These are phyloP conservation scores for Cytospora piceicola DNA, from an alignment of 2,329 filamentous ascomycete species.

Conservation along the genomic window DNA sequence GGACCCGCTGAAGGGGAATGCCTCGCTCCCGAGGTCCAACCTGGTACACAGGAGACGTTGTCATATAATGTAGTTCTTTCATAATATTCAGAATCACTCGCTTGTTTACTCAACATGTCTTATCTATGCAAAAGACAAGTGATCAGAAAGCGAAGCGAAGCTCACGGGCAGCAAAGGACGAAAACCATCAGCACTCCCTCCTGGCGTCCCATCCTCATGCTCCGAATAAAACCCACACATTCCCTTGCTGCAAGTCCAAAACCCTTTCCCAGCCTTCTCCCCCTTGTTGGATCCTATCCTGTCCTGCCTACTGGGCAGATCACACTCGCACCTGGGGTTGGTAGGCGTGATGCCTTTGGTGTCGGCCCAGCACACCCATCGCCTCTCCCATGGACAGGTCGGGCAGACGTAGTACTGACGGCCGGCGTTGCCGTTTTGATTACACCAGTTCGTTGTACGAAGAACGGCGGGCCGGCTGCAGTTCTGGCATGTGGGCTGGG, in stretches of 20 bases:
- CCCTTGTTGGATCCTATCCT: not conserved
- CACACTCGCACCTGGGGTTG: conserved; percentile 9
- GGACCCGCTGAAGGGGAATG: no score
- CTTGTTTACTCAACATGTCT: no score
- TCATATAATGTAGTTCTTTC: no score
- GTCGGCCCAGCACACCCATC: conserved; percentile 19
- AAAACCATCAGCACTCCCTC: not conserved
- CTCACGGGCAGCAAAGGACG: not conserved
- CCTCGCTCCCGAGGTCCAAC: no score
- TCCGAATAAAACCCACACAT: conserved; percentile 20
- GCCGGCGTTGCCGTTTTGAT: conserved; percentile 1
- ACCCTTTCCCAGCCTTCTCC: not conserved
- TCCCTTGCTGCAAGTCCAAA: conserved; percentile 13
- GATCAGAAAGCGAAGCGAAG: no score
- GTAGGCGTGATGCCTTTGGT: not conserved
- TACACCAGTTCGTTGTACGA: not conserved
- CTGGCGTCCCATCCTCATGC: not conserved
- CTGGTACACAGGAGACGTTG: no score
- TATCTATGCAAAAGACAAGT: no score
- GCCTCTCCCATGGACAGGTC: not conserved
- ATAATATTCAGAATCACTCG: no score
- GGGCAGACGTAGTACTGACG: conserved; percentile 21
- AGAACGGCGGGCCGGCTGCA: not conserved
- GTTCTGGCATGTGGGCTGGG: not conserved
- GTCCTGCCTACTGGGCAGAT: not conserved